Conservation (phyloP, 2,329 filamentous ascomycete genomes). For the Teratosphaeria epicoccoides region DNA sequence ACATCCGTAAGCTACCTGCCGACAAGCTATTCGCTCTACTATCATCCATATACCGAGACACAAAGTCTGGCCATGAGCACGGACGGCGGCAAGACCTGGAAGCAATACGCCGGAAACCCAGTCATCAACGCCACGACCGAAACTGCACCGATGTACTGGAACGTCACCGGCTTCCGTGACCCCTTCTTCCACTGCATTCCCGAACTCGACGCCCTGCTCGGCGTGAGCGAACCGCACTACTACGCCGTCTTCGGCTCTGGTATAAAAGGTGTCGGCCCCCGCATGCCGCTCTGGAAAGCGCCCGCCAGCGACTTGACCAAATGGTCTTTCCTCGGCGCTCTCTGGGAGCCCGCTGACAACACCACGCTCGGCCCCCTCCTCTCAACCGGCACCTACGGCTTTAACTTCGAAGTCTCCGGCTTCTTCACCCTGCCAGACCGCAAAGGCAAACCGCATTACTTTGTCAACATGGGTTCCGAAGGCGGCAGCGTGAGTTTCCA, state of each 20-base stretch:
- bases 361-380: conserved; percentile 32
- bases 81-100: conserved; percentile 39
- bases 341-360: conserved; percentile 36
- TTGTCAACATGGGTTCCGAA: conserved; percentile 33
- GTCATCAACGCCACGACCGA: conserved; percentile 29
- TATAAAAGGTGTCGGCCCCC: conserved; percentile 37
- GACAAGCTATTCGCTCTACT: conserved; percentile 36
- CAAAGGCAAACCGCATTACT: conserved; percentile 35
- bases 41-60: conserved; percentile 35
- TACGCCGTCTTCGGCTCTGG: conserved; percentile 37
- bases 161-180: conserved; percentile 33
- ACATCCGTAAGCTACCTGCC: conserved; percentile 38
- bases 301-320: conserved; percentile 34
- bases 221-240: conserved; percentile 33
- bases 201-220: conserved; percentile 34
- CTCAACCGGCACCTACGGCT: conserved; percentile 35
- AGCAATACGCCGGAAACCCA: conserved; percentile 37
- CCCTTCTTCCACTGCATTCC: conserved; percentile 28
- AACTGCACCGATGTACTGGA: conserved; percentile 34
- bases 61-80: conserved; percentile 36
- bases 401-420: conserved; percentile 40
- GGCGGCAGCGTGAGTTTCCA: conserved; percentile 36
- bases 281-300: conserved; percentile 38
- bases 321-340: conserved; percentile 38
- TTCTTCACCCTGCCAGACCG: conserved; percentile 37